Evolutionary conservation across 192 early-diverging fungal species (phyloP).

Genomic region (Rhizoclosmatium sp.): DNA sequence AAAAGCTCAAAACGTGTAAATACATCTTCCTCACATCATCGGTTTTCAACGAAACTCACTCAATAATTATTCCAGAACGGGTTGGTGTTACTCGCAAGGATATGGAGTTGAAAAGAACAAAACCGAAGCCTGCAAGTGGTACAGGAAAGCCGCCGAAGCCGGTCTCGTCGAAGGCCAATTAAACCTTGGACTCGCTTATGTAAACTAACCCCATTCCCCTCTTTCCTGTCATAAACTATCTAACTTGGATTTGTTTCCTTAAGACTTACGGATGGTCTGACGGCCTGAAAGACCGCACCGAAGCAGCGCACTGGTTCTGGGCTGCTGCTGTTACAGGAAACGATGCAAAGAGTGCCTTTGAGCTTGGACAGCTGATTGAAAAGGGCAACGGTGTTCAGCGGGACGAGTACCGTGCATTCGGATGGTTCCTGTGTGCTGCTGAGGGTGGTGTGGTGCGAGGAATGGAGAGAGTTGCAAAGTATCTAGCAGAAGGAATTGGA

Average conservation of each 20-base stretch:
- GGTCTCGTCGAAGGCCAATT: slow-evolving; percentile 35
- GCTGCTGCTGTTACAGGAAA: slow-evolving; percentile 28
- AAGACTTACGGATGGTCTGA: slow-evolving; percentile 19
- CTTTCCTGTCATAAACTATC: neutral
- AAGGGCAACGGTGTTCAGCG: slow-evolving; percentile 33
- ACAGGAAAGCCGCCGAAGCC: slow-evolving; percentile 42
- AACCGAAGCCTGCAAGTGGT: slow-evolving; percentile 45
- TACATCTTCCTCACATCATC: neutral
- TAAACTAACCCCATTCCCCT: neutral
- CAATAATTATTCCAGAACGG: slow-evolving; percentile 26
- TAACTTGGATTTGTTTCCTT: neutral
- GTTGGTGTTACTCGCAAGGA: slow-evolving; percentile 47
- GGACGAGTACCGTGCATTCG: slow-evolving; percentile 28
- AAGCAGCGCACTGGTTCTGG: slow-evolving; percentile 38
- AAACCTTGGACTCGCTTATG: slow-evolving; percentile 43
- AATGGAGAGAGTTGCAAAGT: slow-evolving; percentile 27
- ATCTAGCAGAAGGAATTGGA: slow-evolving; percentile 24
- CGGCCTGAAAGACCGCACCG: slow-evolving; percentile 16
- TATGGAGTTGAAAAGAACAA: slow-evolving; percentile 37
- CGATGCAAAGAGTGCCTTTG: slow-evolving; percentile 21
- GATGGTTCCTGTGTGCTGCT: slow-evolving; percentile 40
- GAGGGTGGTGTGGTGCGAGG: slow-evolving; percentile 31
- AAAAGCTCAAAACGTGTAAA: slow-evolving; percentile 36
- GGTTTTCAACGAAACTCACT: neutral
- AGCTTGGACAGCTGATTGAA: slow-evolving; percentile 26